Percentiles rank a stretch among this genome's conserved stretches.
Evolutionary conservation across 2,329 filamentous ascomycete genomes (phyloP).

Genomic region (Sclerotinia glacialis): DNA sequence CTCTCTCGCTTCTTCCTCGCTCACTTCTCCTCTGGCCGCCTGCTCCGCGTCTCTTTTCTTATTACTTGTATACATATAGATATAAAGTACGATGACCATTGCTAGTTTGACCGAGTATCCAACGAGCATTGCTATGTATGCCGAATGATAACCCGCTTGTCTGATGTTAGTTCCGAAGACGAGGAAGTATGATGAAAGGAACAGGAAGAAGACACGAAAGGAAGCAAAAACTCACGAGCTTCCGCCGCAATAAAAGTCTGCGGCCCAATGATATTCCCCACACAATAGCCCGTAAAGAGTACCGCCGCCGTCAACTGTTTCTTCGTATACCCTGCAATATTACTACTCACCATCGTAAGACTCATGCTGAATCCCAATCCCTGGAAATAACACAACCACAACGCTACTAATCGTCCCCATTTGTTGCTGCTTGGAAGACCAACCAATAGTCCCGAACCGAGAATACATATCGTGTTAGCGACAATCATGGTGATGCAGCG

Average conservation of each 20-base stretch:
- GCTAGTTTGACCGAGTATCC: constrained; percentile 53
- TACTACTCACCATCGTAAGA: constrained; percentile 52
- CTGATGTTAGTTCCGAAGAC: background rate
- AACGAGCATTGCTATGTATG: constrained; percentile 48
- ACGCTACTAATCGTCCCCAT: constrained; percentile 55
- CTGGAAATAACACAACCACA: constrained; percentile 57
- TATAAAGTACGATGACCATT: constrained; percentile 50
- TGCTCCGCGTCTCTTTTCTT: constrained; percentile 52
- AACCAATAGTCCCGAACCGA: constrained; percentile 52
- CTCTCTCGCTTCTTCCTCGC: constrained; percentile 47
- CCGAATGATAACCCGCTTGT: constrained; percentile 32
- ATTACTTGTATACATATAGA: constrained; percentile 55
- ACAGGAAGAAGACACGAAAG: background rate
- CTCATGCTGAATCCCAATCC: constrained; percentile 53
- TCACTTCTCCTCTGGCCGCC: constrained; percentile 23
- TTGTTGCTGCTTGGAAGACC: constrained; percentile 50
- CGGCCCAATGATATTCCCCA: constrained; percentile 53
- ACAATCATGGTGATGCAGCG: constrained; percentile 55
- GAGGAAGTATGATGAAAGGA: background rate
- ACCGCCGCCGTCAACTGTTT: constrained; percentile 52
- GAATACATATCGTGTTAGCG: constrained; percentile 54
- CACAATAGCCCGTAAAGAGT: constrained; percentile 53
- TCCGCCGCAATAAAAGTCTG: constrained; percentile 36
- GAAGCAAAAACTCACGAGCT: constrained; percentile 29
- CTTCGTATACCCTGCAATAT: constrained; percentile 55